Percentiles rank a stretch among this genome's conserved stretches.
Evolutionary conservation across 352 stramenopile species (phyloP).

Genomic region (Globisporangium splendens): DNA sequence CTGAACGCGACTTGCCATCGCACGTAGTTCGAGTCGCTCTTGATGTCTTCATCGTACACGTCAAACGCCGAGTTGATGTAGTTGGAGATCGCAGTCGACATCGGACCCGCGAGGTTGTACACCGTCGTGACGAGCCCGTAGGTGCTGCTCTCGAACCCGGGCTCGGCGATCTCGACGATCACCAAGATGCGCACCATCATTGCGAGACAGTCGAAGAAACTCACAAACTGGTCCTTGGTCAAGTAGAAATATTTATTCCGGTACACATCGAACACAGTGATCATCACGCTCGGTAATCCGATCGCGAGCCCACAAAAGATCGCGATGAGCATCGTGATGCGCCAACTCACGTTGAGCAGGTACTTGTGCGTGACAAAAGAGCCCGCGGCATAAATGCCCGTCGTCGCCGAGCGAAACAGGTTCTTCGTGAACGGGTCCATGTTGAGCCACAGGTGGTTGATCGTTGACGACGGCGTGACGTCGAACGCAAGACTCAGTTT

Average conservation of each 20-base stretch:
- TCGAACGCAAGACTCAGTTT: conserved; percentile 64
- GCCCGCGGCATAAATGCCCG: conserved; percentile 45
- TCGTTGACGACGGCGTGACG: conserved; percentile 43
- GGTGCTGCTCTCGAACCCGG: conserved; percentile 70
- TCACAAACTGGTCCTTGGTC: conserved; percentile 37
- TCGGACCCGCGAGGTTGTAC: conserved; percentile 68
- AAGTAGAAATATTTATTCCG: conserved; percentile 69
- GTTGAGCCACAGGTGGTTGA: conserved; percentile 55
- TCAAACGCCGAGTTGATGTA: conserved; percentile 47
- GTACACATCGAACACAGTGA: conserved; percentile 58
- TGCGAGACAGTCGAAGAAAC: conserved; percentile 58
- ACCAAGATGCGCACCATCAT: conserved; percentile 80
- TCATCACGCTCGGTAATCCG: conserved; percentile 30
- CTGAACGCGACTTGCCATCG: conserved; percentile 51
- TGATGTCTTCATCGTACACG: conserved; percentile 60
- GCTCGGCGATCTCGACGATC: conserved; percentile 73
- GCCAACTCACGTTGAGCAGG: conserved; percentile 62
- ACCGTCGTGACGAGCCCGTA: conserved; percentile 77
- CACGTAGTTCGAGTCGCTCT: conserved; percentile 42
- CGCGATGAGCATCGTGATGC: conserved; percentile 42
- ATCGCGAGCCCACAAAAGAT: conserved; percentile 38
- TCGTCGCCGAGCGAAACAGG: conserved; percentile 53
- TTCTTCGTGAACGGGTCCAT: conserved; percentile 63
- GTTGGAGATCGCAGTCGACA: conserved; percentile 55
- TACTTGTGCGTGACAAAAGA: conserved; percentile 53